These are phyloP conservation scores for Solidago caesia DNA, from an alignment of 129 eudicot genomes.

Conservation along the genomic window DNA sequence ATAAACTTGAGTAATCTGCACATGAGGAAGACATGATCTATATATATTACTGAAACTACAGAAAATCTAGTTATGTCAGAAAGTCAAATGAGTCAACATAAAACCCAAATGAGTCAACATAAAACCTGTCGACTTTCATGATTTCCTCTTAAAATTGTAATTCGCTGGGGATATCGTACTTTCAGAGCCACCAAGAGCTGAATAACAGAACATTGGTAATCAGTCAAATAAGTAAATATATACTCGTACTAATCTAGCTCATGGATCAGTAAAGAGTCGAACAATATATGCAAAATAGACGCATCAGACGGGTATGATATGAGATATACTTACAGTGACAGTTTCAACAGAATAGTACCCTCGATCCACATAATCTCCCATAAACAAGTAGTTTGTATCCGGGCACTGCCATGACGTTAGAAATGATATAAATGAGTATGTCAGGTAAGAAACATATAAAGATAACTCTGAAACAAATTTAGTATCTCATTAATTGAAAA, in stretches of 20 bases:
- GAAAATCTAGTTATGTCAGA: too few species aligned
- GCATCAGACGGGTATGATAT: background rate
- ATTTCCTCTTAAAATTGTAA: constrained; percentile 87
- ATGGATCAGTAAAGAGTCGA: constrained; percentile 4
- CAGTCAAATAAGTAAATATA: background rate
- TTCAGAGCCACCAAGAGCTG: constrained; percentile 94
- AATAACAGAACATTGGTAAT: constrained; percentile 2
- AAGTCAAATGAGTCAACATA: background rate
- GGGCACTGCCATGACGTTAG: constrained; percentile 59
- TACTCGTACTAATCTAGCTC: background rate
- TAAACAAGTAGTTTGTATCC: constrained; percentile 88
- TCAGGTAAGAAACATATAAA: background rate
- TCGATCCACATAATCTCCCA: constrained; percentile 97
- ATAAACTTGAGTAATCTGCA: constrained; percentile 96
- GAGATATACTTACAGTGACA: constrained; percentile 60
- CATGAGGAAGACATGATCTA: constrained; percentile 4
- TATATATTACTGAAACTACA: constrained; percentile 1
- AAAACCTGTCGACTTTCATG: constrained; percentile 95
- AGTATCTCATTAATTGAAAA: background rate
- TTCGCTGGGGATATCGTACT: constrained; percentile 85
- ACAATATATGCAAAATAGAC: background rate
- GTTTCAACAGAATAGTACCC: constrained; percentile 90
- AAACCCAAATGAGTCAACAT: constrained; percentile 37
- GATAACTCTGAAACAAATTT: background rate
- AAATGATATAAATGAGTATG: constrained; percentile 16